Evolutionary conservation across 805 yeast species (phyloP), one percentile per base, ranked within the genome.

Genomic region (Wickerhamiella nectarea): DNA sequence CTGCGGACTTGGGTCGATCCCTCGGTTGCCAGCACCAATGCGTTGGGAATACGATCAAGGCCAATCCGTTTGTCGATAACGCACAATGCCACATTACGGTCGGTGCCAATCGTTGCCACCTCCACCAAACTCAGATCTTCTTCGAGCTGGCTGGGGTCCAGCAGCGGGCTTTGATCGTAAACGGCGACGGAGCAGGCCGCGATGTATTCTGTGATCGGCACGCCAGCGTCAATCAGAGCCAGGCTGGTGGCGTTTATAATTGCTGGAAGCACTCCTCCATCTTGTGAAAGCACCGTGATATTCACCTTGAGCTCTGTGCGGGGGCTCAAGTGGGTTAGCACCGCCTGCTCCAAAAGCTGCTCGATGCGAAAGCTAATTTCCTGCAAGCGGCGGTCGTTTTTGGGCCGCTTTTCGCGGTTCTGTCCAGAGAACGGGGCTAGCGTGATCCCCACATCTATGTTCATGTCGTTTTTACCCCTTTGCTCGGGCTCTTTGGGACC

Each of bases 181-280:
- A 83, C 62, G 0, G 96, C 96, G 4, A 86, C 81, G 22, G 80
- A 71, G 12, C 84, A 72, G 1, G 94, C 76, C 44, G 85, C 74
- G 12, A 89, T 80, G 57, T 84, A 87, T 58, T 91, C 97, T 56
- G 80, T 81, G 80, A 91, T 78, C 4, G 95, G 80, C 37, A 91
- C 78, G 40, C 97, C 97, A 1, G 97, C 96, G 62, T 91, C 97
- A 26, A 91, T 76, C 36, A 91, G 67, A 0, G 95, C 96, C 53
- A 91, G 65, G 1, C 95, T 84, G 35, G 83, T 74, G 8, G 96
- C 83, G 58, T 91, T 91, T 35, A 84, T 70, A 51, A 91, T 75
- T 1, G 81, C 70, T 0, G 94, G 74, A 50, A 89, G 60, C 20
- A 89, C 57, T 0, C 94, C 94, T 31, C 98, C 98, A 56, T 91